Evolutionary conservation across 495 filamentous ascomycete species (phyloP), one percentile per base, ranked within the genome.

Genomic region (Massariosphaeria phaeospora): DNA sequence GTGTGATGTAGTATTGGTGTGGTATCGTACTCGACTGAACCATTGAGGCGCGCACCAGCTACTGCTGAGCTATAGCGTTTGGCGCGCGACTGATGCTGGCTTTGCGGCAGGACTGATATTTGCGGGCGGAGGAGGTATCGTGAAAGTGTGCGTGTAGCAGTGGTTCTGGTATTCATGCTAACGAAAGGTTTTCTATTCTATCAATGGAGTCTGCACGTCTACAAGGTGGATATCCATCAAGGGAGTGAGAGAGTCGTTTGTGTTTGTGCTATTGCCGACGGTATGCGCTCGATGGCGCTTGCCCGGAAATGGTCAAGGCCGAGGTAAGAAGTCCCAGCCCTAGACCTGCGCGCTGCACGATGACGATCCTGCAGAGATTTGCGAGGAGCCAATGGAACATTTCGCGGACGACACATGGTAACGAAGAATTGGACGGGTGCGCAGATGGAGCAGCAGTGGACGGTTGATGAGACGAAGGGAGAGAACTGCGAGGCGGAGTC

Each of bases 11-110:
- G 77, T 25, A 96, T 70, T 1, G 89, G 78, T 24, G 88, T 90
- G 5, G 82, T 81, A 48, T 86, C 81, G 74, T 89, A 97, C 73
- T 98, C 91, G 62, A 86, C 85, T 13, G 91, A 90, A 29, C 88
- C 63, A 69, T 98, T 98, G 35, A 97, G 80, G 42, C 76, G 76
- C 35, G 79, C 80, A 24, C 72, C 67, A 4, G 79, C 62, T 34
- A 73, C 69, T 53, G 61, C 61, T 0, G 70, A 62, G 7, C 71
- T 70, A 53, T 70, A 72, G n/a, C 46, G 45, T 26, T 52, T 40
- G 35, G 30, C 38, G 12, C 52, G 51, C 20, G 40, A 12, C 18
- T 29, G 40, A 21, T 58, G 27, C 36, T 51, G 64, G 29, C 48
- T 52, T 18, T 29, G 59, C 9, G 33, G 21, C 36, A 38, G 49